Evolutionary conservation across 371 early-diverging fungal species (phyloP), one percentile per base, ranked within the genome.

Genomic region (Apophysomyces variabilis): DNA sequence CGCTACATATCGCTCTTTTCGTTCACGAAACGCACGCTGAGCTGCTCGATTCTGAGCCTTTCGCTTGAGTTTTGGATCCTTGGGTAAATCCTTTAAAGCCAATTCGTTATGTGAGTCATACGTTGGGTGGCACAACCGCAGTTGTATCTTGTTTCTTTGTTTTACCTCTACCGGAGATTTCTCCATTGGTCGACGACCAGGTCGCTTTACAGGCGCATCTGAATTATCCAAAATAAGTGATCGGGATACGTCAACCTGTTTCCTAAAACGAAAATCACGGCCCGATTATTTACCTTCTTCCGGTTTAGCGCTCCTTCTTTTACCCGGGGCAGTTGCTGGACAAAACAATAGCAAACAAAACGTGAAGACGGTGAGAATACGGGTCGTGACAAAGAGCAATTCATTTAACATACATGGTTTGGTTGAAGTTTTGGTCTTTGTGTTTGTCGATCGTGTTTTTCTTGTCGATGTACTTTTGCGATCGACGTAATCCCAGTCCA

Each of bases 41-140:
- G 90, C 90, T 13, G 88, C 89, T 13, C 90, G 76, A 63, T 90
- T 90, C 64, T 90, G 90, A 2, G 88, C 90, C 37, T 87, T 85
- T 38, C 89, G 84, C 37, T 81, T 80, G 4, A 65, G 62, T 26
- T 67, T 72, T 18, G 72, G 69, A 58, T 69, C 69, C 45, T 68
- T 50, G 54, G 54, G 54, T 50, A 50, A 21, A 18, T 50, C 54
- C 54, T 50, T 50, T 7, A 26, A 26, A 26, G 32, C 32, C 32
- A 50, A 21, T 21, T 0, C 7, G 1, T 18, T 9, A 3, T 50
- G 54, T 50, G 54, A 50, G 54, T 50, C 54, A 50, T 50, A 21
- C 5, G 4, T 26, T 5, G 21, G 21, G 21, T 50, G n/a, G 16
- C 47, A 47, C 47, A 47, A 16, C 47, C 47, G n/a, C 47, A 11